Percentiles rank a stretch among this genome's conserved stretches.
phyloP scores from a whole-genome alignment of 108 stramenopile genomes.

The Tribonema minus region DNA sequence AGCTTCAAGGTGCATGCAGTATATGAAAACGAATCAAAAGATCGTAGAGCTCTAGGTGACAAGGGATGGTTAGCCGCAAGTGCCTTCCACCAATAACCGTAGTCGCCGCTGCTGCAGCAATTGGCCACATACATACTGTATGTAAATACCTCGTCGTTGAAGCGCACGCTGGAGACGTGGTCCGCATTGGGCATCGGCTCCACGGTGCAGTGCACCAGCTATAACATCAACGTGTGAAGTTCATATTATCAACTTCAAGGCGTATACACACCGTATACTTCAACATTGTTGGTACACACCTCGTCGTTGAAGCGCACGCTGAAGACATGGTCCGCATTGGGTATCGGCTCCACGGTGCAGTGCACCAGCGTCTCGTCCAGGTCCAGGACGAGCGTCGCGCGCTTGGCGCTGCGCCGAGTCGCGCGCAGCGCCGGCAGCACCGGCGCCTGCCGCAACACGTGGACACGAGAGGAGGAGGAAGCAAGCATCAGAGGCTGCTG shows the following conservation, averaged over 20 bases:
- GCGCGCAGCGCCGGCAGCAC: background rate
- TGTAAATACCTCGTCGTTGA: conserved; percentile 69
- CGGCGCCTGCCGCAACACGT: background rate
- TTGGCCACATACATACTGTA: too few species aligned
- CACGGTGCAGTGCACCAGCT: conserved; percentile 87
- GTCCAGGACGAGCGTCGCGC: conserved; percentile 84
- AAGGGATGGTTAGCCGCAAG: too few species aligned
- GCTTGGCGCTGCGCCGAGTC: conserved; percentile 16
- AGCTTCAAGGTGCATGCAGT: too few species aligned
- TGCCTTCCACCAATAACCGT: too few species aligned
- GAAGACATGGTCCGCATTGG: conserved; percentile 50
- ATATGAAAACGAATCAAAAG: too few species aligned
- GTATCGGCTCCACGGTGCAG: conserved; percentile 67
- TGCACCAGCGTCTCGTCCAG: conserved; percentile 99
- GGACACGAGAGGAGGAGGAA: background rate
- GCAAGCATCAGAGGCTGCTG: background rate
- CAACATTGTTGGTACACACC: conserved; percentile 12
- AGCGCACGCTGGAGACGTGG: conserved; percentile 55
- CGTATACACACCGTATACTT: too few species aligned
- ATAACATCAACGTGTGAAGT: too few species aligned
- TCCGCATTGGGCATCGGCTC: conserved; percentile 50
- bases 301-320: conserved; percentile 71
- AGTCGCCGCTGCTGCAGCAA: too few species aligned
- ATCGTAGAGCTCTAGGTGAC: too few species aligned
- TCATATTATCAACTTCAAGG: too few species aligned